Percentiles rank a stretch among this genome's conserved stretches.
Conservation (phyloP, 2,329 filamentous ascomycete genomes). For the Tothia fuscella region DNA sequence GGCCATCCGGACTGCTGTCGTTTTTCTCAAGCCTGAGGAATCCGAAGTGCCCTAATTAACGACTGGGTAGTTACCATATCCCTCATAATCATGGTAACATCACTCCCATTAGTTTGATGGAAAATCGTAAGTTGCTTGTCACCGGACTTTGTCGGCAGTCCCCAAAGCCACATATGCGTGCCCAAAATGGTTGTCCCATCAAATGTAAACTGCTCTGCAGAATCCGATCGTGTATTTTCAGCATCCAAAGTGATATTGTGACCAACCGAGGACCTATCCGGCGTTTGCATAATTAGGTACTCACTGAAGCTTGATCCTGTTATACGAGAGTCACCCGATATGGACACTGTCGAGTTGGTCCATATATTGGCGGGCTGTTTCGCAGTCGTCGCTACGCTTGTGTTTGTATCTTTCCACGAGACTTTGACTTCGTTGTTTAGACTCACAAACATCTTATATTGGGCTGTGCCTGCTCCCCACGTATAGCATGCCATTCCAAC, state of each 20-base stretch:
- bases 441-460: neutral
- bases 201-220: neutral
- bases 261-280: neutral
- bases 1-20: no score
- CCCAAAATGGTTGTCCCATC: neutral
- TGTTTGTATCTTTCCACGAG: neutral
- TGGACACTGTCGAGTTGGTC: neutral
- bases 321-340: neutral
- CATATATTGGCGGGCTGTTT: neutral
- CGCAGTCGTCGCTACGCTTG: neutral
- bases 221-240: neutral
- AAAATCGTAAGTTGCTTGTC: neutral
- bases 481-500: conserved; percentile 3
- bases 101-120: neutral
- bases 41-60: neutral
- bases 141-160: neutral
- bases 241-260: neutral
- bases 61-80: neutral
- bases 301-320: neutral
- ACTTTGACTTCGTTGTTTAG: neutral
- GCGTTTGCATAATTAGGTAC: neutral
- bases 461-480: neutral
- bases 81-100: neutral
- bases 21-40: neutral
- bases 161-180: neutral